Evolutionary conservation across 257 asterid genomes (phyloP), one percentile per base, ranked within the genome.

Genomic region (Fraxinus excelsior): DNA sequence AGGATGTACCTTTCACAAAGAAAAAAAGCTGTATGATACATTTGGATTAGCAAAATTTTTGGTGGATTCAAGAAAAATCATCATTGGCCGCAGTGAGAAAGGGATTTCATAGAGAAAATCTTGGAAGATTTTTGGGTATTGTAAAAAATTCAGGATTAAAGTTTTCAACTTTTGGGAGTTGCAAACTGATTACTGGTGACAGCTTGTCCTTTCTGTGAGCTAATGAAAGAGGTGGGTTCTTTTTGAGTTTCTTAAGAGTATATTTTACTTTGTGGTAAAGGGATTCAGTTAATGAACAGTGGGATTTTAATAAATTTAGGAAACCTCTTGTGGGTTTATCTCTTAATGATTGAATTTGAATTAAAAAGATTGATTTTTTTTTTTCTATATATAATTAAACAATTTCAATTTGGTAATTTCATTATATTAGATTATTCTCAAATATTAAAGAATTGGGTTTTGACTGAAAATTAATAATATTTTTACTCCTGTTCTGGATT

Each of bases 301-400:
- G 86, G 74, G 80, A 80, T 85, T 79, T 79, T 87, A 81, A 84
- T 84, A 82, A 71, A 80, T 76, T 86, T 85, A 77, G 65, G 80
- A 74, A 84, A 81, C 82, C 83, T 86, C 83, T 84, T 75, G 84
- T 83, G 91, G 93, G 79, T 81, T 88, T 82, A 72, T 78, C 82
- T 82, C 76, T 91, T 85, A 87, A 93, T 90, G 90, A 93, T 91
- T 91, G 90, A 64, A 40, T 83, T 82, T 88, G 82, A 67, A 73
- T 76, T 7, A 71, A 60, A 80, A 87, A 81, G 82, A 73, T 86
- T 58, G 79, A 44, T 46, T n/a, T n/a, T n/a, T n/a, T n/a, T 76
- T 73, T 86, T 84, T 75, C 0, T 38, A 37, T 40, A 79, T 62
- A 62, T 62, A 72, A 76, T 76, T 88, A 87, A 82, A 80, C 78